Evolutionary conservation across 78 protist species (phyloP).

Genomic region (Chrysochromulina parva): DNA sequence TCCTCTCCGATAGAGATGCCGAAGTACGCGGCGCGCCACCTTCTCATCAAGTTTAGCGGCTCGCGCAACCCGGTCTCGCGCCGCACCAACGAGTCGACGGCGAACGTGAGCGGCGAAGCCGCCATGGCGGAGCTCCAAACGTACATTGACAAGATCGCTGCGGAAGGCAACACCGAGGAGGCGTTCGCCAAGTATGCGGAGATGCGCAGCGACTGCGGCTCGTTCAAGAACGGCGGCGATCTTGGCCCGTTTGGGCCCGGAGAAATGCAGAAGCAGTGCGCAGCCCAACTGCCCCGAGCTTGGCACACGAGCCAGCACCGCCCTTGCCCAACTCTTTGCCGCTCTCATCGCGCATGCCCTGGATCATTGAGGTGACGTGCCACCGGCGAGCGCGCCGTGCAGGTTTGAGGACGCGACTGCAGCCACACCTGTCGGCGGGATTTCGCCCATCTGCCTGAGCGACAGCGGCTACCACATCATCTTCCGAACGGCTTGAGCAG

Average conservation of each 20-base stretch:
- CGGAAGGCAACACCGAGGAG: neutral
- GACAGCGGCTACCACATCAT: conserved; percentile 9
- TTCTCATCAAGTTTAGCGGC: neutral
- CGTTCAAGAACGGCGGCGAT: conserved; percentile 25
- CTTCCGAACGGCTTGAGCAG: neutral
- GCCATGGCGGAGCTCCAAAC: neutral
- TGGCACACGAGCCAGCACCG: too few relatives aligned
- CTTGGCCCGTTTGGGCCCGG: conserved; percentile 46
- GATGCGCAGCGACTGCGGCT: conserved; percentile 20
- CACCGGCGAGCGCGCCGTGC: too few relatives aligned
- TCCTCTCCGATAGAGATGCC: too few relatives aligned
- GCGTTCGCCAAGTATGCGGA: neutral
- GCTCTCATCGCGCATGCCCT: too few relatives aligned
- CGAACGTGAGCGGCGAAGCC: neutral
- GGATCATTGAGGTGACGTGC: neutral
- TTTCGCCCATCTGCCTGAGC: neutral
- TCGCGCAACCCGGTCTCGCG: conserved; percentile 21
- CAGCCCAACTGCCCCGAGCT: neutral
- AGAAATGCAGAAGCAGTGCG: conserved; percentile 42
- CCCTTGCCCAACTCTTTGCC: too few relatives aligned
- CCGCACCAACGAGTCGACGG: neutral
- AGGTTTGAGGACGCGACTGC: too few relatives aligned
- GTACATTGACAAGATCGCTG: neutral
- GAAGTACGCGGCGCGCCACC: too few relatives aligned
- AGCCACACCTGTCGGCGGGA: neutral